A percentile compares a stretch with the other conserved stretches of the same genome.
These are phyloP conservation scores for Camillea tinctor DNA, from an alignment of 2,329 filamentous ascomycete genomes.

Conservation along the genomic window DNA sequence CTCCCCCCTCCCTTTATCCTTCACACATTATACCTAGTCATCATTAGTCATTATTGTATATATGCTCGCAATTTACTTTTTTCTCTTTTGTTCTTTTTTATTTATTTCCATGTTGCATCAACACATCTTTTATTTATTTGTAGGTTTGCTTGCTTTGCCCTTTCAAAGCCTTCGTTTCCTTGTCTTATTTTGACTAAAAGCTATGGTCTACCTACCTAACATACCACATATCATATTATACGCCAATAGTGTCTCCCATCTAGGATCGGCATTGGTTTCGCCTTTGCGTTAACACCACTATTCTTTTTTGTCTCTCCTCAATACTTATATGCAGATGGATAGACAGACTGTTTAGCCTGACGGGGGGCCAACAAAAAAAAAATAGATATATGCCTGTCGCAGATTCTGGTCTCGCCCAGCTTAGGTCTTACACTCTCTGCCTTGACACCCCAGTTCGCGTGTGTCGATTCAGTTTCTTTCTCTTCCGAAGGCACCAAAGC, in stretches of 20 bases:
- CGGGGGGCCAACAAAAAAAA: not conserved
- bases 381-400: not conserved
- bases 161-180: too few species aligned
- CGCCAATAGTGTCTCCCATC: not conserved
- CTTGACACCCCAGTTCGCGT: not conserved
- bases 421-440: not conserved
- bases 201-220: not conserved
- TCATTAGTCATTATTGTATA: not conserved
- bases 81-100: not conserved
- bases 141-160: too few species aligned
- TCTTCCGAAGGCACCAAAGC: not conserved
- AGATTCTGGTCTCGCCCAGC: not conserved
- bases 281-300: not conserved
- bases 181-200: not conserved
- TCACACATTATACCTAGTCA: not conserved
- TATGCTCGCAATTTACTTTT: not conserved
- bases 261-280: not conserved
- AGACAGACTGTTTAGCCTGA: not conserved
- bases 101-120: too few species aligned
- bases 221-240: not conserved
- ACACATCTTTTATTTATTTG: too few species aligned
- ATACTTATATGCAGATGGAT: too few species aligned
- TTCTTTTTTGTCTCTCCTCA: not conserved
- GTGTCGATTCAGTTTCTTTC: not conserved
- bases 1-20: not conserved